These are phyloP conservation scores for Lichtheimia corymbifera DNA, from an alignment of 371 early-diverging fungal genomes.

Conservation along the genomic window DNA sequence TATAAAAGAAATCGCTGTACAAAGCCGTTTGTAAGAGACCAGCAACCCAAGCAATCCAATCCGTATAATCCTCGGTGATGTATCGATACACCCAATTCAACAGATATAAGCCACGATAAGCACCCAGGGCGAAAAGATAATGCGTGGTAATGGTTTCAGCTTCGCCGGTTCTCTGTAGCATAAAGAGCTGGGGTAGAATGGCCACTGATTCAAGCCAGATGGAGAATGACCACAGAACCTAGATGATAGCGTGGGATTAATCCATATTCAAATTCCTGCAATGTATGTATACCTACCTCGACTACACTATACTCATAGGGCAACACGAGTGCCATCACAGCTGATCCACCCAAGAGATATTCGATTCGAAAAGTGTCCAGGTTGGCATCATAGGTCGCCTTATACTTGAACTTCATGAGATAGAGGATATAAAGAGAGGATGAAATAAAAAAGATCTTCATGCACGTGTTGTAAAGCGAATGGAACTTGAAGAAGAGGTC, in stretches of 20 bases:
- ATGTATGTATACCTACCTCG: conserved; percentile 53
- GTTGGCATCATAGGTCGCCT: conserved; percentile 89
- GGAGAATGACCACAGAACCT: conserved; percentile 94
- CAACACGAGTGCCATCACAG: conserved; percentile 70
- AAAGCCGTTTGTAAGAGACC: conserved; percentile 95
- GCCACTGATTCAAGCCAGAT: conserved; percentile 97
- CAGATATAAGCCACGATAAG: conserved; percentile 95
- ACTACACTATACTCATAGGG: conserved; percentile 69
- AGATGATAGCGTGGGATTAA: neutral
- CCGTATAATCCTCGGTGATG: conserved; percentile 64
- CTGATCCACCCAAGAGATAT: conserved; percentile 74
- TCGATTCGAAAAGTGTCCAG: conserved; percentile 93
- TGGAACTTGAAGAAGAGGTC: conserved; percentile 81
- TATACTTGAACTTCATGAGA: conserved; percentile 85
- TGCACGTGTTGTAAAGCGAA: conserved; percentile 91
- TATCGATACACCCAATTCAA: conserved; percentile 96
- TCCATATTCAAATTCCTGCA: neutral
- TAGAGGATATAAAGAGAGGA: conserved; percentile 90
- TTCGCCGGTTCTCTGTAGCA: conserved; percentile 95
- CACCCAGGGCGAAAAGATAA: conserved; percentile 97
- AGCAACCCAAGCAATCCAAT: conserved; percentile 80
- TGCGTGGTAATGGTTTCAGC: conserved; percentile 98
- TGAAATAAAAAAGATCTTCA: conserved; percentile 95
- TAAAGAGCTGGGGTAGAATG: conserved; percentile 98
- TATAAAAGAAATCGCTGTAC: conserved; percentile 97